Percentiles rank a stretch among this genome's conserved stretches.
Evolutionary conservation across 495 filamentous ascomycete genomes (phyloP).

Genomic region (Chaetomium fimeti): DNA sequence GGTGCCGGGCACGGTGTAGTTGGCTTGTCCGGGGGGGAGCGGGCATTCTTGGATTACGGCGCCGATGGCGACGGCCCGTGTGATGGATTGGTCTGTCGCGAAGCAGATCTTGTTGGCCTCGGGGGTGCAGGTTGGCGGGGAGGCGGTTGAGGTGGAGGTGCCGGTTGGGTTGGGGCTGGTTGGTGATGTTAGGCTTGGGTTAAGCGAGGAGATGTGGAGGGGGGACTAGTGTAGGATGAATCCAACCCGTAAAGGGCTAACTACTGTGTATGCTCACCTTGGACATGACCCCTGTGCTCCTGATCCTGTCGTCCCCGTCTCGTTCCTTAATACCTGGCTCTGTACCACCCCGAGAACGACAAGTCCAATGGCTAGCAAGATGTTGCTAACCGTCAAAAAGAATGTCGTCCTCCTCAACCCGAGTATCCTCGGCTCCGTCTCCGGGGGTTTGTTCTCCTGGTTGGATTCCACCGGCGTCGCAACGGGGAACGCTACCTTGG

Average conservation of each 20-base stretch:
- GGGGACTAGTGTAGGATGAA: no score
- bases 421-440: not conserved
- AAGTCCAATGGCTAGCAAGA: conserved; percentile 10
- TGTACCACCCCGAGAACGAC: conserved; percentile 16
- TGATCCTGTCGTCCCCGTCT: not conserved
- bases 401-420: conserved; percentile 17
- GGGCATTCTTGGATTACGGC: conserved; percentile 6
- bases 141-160: not conserved
- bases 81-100: conserved; percentile 5
- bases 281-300: not conserved
- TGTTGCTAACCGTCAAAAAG: conserved; percentile 18
- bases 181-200: no score
- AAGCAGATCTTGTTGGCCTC: conserved; percentile 10
- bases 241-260: no score
- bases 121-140: not conserved
- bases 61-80: not conserved
- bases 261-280: not conserved
- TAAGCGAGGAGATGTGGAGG: no score
- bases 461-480: not conserved
- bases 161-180: not conserved
- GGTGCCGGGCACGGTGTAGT: conserved; percentile 23
- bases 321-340: not conserved
- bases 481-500: not conserved
- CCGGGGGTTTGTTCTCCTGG: not conserved
- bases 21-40: not conserved